Conservation (phyloP, 1,284 basidiomycete species). For the Cutaneotrichosporon sp. region DNA sequence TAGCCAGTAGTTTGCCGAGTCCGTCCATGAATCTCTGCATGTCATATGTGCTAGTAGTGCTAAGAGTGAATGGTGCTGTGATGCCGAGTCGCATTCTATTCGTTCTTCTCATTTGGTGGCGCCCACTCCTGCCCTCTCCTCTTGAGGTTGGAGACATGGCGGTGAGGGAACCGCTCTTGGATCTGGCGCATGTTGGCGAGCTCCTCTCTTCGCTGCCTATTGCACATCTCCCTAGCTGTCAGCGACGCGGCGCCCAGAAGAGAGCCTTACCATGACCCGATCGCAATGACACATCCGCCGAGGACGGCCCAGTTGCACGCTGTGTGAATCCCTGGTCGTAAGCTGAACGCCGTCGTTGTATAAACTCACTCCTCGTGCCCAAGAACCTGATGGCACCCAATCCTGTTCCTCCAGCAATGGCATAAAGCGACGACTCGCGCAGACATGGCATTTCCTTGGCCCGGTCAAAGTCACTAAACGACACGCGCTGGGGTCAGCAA, state of each 20-base stretch:
- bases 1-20: slow-evolving; percentile 19
- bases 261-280: slow-evolving; percentile 35
- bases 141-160: slow-evolving; percentile 45
- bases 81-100: background rate
- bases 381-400: slow-evolving; percentile 42
- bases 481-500: slow-evolving; percentile 9
- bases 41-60: slow-evolving; percentile 9
- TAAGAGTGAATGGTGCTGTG: slow-evolving; percentile 2
- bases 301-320: slow-evolving; percentile 43
- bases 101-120: slow-evolving; percentile 2
- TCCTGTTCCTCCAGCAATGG: slow-evolving; percentile 42
- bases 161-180: slow-evolving; percentile 45
- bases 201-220: slow-evolving; percentile 38
- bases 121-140: slow-evolving; percentile 7
- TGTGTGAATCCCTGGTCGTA: background rate
- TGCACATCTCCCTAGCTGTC: slow-evolving; percentile 39
- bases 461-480: slow-evolving; percentile 25
- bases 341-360: slow-evolving; percentile 3
- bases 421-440: slow-evolving; percentile 43
- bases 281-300: slow-evolving; percentile 19
- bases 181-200: slow-evolving; percentile 41
- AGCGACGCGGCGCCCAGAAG: background rate
- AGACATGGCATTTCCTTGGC: slow-evolving; percentile 42
- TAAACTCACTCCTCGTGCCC: slow-evolving; percentile 39
- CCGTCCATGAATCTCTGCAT: slow-evolving; percentile 27